A percentile compares a stretch with the other conserved stretches of the same genome.
Evolutionary conservation across 768 basidiomycete species (phyloP).

Genomic region (Sporobolomyces phaffii): DNA sequence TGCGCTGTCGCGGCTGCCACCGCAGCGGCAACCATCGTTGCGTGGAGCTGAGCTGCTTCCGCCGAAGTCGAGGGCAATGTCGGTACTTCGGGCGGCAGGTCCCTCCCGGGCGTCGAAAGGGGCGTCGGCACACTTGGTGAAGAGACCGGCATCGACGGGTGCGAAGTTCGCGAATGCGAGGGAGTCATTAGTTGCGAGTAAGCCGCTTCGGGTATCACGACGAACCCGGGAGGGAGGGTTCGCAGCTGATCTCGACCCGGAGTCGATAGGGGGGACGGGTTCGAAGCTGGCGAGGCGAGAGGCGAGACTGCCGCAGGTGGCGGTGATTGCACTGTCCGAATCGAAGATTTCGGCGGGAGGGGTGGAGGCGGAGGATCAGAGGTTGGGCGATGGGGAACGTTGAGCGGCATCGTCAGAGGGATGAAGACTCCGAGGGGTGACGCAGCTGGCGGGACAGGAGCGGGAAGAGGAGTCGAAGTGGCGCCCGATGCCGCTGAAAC

Average conservation of each 20-base stretch:
- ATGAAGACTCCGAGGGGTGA: conserved; percentile 1
- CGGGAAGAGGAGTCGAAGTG: neutral
- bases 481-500: neutral
- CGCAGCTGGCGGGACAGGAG: neutral
- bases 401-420: conserved; percentile 4
- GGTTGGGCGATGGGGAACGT: neutral
- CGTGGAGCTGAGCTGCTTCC: neutral
- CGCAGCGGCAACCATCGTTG: conserved; percentile 9
- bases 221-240: neutral
- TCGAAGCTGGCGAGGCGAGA: conserved; percentile 9
- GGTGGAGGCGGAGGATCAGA: conserved; percentile 5
- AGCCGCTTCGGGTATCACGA: neutral
- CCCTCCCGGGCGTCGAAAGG: conserved; percentile 8
- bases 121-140: neutral
- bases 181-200: neutral
- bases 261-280: conserved; percentile 7
- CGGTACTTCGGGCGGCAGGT: neutral
- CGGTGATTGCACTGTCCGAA: neutral
- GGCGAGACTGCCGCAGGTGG: neutral
- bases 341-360: neutral
- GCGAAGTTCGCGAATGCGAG: neutral
- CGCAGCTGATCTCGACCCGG: neutral
- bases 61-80: neutral
- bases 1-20: neutral
- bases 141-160: too few relatives aligned